Percentiles rank a stretch among this genome's conserved stretches.
phyloP scores from a whole-genome alignment of 2,329 filamentous ascomycete genomes.

The Monilinia polystroma region DNA sequence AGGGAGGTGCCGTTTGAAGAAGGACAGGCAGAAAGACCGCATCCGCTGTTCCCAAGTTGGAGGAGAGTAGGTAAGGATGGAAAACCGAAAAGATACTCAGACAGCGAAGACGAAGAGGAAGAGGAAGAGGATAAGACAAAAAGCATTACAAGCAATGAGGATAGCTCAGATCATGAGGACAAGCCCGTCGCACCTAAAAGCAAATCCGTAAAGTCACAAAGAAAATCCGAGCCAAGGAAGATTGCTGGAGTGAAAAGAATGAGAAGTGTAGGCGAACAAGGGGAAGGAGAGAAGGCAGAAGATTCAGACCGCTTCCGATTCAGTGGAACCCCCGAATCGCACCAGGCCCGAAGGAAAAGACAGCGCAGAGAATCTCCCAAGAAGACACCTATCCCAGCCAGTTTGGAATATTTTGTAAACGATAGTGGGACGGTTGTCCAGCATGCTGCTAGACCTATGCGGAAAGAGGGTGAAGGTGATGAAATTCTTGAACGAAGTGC shows the following conservation, averaged over 20 bases:
- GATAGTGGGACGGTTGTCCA: neutral
- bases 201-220: rapidly evolving
- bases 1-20: constrained; percentile 5
- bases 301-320: neutral
- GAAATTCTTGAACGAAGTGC: neutral
- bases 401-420: neutral
- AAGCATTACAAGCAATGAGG: no score
- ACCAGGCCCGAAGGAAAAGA: neutral
- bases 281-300: neutral
- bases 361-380: neutral
- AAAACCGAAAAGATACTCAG: neutral
- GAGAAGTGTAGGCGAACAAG: neutral
- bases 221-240: no score
- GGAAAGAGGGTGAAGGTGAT: no score
- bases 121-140: neutral
- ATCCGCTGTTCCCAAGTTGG: neutral
- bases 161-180: no score
- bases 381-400: neutral
- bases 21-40: neutral
- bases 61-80: neutral
- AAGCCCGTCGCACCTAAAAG: neutral
- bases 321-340: no score
- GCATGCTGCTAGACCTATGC: neutral
- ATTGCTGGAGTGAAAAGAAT: neutral
- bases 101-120: neutral